Evolutionary conservation across 371 early-diverging fungal species (phyloP).

Genomic region (Apophysomyces variabilis): DNA sequence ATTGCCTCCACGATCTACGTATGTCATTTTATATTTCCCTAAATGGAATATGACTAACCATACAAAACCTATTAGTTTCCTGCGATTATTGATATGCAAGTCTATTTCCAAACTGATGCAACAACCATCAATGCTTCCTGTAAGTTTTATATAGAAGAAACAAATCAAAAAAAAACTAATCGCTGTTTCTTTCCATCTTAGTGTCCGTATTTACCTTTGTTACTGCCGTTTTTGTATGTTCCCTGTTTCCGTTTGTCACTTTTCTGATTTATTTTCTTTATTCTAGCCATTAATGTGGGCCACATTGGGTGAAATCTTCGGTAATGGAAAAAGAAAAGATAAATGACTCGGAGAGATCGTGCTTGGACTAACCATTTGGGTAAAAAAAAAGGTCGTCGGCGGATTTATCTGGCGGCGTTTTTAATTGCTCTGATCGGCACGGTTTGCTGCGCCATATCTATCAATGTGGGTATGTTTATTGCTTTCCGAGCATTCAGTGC

Average conservation of each 20-base stretch:
- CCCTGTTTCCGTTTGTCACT: not conserved
- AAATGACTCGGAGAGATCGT: not conserved
- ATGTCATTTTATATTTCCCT: conserved; percentile 4
- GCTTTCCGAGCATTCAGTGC: conserved; percentile 34
- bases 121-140: conserved; percentile 36
- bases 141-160: conserved; percentile 19
- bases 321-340: conserved; percentile 9
- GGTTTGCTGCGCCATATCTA: conserved; percentile 28
- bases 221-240: conserved; percentile 29
- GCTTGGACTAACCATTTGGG: too few relatives aligned
- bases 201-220: conserved; percentile 34
- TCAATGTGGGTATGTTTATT: conserved; percentile 33
- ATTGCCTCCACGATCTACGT: conserved; percentile 37
- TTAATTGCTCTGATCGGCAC: conserved; percentile 28
- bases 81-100: conserved; percentile 26
- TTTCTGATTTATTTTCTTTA: conserved; percentile 5
- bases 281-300: conserved; percentile 37
- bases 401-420: conserved; percentile 27
- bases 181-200: not conserved
- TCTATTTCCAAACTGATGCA: conserved; percentile 25
- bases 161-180: too few relatives aligned
- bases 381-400: conserved; percentile 26
- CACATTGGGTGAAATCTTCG: conserved; percentile 25
- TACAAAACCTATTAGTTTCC: conserved; percentile 21
- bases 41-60: too few relatives aligned